Conservation (phyloP, 2,329 filamentous ascomycete genomes). For the Claviceps purpurea region DNA sequence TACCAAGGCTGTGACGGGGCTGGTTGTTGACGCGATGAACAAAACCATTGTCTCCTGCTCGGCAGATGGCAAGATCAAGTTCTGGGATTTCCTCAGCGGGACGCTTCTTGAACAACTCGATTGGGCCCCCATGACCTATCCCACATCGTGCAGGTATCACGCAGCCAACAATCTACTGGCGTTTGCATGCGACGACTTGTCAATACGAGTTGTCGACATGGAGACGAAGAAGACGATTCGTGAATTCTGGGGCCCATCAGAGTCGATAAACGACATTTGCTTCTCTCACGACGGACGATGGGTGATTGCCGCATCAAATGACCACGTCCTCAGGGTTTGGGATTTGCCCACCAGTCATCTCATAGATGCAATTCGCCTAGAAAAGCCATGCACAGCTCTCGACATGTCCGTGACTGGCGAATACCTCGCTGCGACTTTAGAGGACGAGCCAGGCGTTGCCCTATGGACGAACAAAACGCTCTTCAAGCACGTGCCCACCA, state of each 20-base stretch:
- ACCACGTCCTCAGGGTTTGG: constrained; percentile 75
- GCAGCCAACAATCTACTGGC: constrained; percentile 73
- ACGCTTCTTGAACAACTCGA: constrained; percentile 67
- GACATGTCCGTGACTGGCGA: constrained; percentile 85
- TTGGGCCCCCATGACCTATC: constrained; percentile 62
- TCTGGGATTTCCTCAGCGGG: constrained; percentile 91
- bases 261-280: constrained; percentile 63
- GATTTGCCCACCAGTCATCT: constrained; percentile 91
- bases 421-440: constrained; percentile 80
- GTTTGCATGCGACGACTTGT: constrained; percentile 77
- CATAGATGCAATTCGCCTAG: constrained; percentile 78
- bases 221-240: constrained; percentile 83
- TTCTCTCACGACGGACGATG: constrained; percentile 92
- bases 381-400: constrained; percentile 66
- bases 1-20: constrained; percentile 67
- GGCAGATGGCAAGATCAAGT: constrained; percentile 85
- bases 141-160: constrained; percentile 70
- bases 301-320: constrained; percentile 78
- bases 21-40: constrained; percentile 83
- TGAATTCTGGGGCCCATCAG: constrained; percentile 76
- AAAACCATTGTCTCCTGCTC: constrained; percentile 75
- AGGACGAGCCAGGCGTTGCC: constrained; percentile 74
- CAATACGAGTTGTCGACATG: constrained; percentile 78
- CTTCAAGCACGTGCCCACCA: constrained; percentile 77
- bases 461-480: constrained; percentile 92